Base-by-base conservation (phyloP, 805 yeast species). In the Cyberlindnera maritima region DNA sequence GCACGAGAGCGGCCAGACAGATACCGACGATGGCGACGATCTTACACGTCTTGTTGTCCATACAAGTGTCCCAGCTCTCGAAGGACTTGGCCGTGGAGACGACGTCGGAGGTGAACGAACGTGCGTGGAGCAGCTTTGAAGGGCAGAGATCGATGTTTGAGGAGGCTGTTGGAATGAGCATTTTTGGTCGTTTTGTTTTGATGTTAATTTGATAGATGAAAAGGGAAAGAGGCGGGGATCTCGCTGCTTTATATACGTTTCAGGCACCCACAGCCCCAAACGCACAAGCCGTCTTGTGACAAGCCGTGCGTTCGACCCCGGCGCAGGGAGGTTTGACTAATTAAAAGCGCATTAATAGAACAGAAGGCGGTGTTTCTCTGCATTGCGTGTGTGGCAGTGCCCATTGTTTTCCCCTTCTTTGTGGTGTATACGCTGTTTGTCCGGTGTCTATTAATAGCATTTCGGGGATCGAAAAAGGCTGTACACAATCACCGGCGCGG, bases 21-120 rank as follows among this genome's bases (percentile, higher is more conserved):
- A 86, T 83, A 3, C 86, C 84, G 13, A 85, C 87, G 37, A 87
- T 86, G 4, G 87, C 91, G 18, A 84, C 77, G 47, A 86, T 78
- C 60, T 87, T 88, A 65, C 96, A 88, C 39, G 81, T 72, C 38
- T 68, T 81, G 63, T 85, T 84, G 59, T 75, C 84, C 92, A 85
- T 86, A 66, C 96, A 88, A 2, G 87, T 77, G 59, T 83, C 80
- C 94, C 95, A 87, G 44, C 63, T 54, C 58, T 71, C 77, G 70
- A 84, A 84, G 6, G 85, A 64, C 25, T 70, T 55, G 6, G 69
- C 71, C 2, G 74, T 68, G 19, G 62, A 55, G 13, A 55, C 50
- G 2, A 61, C 62, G 41, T 59, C 66, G 23, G 49, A 50, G 20
- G 49, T 45, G 47, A 44, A 43, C 4, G 45, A 36, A 31, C 49